These are phyloP conservation scores for Chiua virens DNA, from an alignment of 768 basidiomycete genomes.

Conservation along the genomic window DNA sequence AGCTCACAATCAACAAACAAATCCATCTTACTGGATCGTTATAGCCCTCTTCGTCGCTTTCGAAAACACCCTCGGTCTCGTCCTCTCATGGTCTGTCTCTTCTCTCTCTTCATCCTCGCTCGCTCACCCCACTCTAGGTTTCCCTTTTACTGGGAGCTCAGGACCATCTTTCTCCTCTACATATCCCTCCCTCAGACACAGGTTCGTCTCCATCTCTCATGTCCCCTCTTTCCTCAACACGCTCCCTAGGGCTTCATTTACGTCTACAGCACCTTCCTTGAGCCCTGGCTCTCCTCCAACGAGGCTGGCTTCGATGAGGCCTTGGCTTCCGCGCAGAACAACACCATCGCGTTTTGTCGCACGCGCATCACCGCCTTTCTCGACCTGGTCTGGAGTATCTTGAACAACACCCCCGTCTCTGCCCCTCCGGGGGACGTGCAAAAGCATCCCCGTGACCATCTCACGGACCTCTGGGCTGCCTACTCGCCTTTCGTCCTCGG, in stretches of 20 bases:
- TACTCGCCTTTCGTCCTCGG: slow-evolving; percentile 42
- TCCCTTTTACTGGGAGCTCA: slow-evolving; percentile 75
- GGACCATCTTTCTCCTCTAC: slow-evolving; percentile 68
- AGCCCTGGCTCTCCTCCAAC: slow-evolving; percentile 59
- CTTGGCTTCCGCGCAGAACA: slow-evolving; percentile 54
- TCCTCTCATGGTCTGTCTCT: slow-evolving; percentile 59
- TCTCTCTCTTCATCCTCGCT: not conserved
- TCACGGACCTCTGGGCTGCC: slow-evolving; percentile 40
- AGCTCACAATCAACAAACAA: slow-evolving; percentile 49
- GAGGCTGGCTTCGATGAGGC: slow-evolving; percentile 61
- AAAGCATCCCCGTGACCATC: slow-evolving; percentile 28
- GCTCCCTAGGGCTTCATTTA: slow-evolving; percentile 61
- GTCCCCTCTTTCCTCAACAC: slow-evolving; percentile 5
- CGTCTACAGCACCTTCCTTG: slow-evolving; percentile 58
- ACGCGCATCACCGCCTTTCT: slow-evolving; percentile 48
- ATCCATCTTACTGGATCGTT: slow-evolving; percentile 71
- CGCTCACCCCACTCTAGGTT: slow-evolving; percentile 46
- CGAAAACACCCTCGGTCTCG: slow-evolving; percentile 62
- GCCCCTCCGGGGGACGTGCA: slow-evolving; percentile 30
- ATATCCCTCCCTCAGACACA: slow-evolving; percentile 68
- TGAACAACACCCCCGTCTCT: slow-evolving; percentile 49
- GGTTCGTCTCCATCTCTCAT: slow-evolving; percentile 36
- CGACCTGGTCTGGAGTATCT: slow-evolving; percentile 43
- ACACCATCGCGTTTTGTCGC: slow-evolving; percentile 55
- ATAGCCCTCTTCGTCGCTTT: slow-evolving; percentile 59